A percentile compares a stretch with the other conserved stretches of the same genome.
phyloP scores from a whole-genome alignment of 176 grass and related monocot genomes.

The Rhynchospora breviuscula region DNA sequence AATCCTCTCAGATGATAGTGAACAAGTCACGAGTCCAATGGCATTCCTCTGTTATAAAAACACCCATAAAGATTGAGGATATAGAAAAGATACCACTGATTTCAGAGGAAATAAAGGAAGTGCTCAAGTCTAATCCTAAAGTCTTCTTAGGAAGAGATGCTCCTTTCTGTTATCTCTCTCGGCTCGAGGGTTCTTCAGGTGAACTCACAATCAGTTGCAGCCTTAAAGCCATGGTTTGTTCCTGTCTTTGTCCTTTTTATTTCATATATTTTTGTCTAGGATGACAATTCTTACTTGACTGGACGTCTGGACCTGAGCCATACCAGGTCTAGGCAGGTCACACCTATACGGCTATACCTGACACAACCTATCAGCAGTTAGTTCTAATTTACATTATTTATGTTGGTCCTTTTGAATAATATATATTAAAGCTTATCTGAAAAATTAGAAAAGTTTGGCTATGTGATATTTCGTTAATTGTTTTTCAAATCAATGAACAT shows the following conservation, averaged over 20 bases:
- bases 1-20: slow-evolving; percentile 71
- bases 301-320: neutral
- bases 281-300: slow-evolving; percentile 8
- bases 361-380: slow-evolving; percentile 13
- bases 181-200: slow-evolving; percentile 58
- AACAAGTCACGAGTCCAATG: slow-evolving; percentile 68
- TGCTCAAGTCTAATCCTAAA: slow-evolving; percentile 55
- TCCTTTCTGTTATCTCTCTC: slow-evolving; percentile 80
- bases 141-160: slow-evolving; percentile 56
- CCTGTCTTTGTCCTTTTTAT: neutral
- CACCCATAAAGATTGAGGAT: slow-evolving; percentile 61
- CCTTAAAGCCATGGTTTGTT: slow-evolving; percentile 69
- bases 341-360: neutral
- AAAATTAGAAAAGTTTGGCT: neutral
- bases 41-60: slow-evolving; percentile 26
- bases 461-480: neutral
- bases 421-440: neutral
- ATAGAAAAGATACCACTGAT: slow-evolving; percentile 65
- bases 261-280: neutral
- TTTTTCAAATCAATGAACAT: neutral
- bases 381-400: slow-evolving; percentile 2
- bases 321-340: neutral
- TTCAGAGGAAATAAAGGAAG: slow-evolving; percentile 60
- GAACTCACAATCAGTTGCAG: slow-evolving; percentile 83
- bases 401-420: neutral